Conservation (phyloP, 371 early-diverging fungal genomes). For the Lichtheimia corymbifera region DNA sequence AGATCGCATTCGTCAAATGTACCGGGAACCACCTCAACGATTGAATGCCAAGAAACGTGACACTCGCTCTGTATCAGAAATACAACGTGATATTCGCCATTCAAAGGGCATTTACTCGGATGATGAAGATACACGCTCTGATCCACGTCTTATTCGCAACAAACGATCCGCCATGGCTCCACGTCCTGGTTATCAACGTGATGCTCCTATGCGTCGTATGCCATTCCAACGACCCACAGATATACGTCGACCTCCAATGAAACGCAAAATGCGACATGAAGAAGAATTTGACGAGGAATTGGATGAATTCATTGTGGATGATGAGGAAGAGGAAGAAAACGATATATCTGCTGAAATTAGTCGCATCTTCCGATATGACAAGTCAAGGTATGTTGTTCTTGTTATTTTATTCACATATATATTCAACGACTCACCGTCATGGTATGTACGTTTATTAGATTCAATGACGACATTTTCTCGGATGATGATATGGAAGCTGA, state of each 20-base stretch:
- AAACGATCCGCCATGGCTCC: constrained; percentile 16
- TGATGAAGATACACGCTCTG: constrained; percentile 23
- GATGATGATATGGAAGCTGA: constrained; percentile 68
- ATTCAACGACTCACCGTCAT: not conserved
- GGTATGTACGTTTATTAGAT: constrained; percentile 27
- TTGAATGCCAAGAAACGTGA: constrained; percentile 35
- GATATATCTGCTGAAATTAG: constrained; percentile 49
- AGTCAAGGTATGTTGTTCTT: constrained; percentile 14
- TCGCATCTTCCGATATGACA: constrained; percentile 50
- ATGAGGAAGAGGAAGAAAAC: constrained; percentile 40
- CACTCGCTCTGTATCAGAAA: constrained; percentile 33
- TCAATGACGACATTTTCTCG: constrained; percentile 51
- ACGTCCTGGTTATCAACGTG: not conserved
- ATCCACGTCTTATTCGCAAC: constrained; percentile 17
- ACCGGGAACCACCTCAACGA: constrained; percentile 18
- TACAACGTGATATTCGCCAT: constrained; percentile 46
- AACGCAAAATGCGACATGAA: constrained; percentile 21
- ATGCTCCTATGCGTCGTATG: constrained; percentile 24
- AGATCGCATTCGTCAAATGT: constrained; percentile 16
- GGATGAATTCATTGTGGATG: constrained; percentile 44
- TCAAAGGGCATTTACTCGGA: constrained; percentile 37
- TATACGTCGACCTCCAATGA: constrained; percentile 12
- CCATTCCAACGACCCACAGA: constrained; percentile 28
- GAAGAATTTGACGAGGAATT: constrained; percentile 47
- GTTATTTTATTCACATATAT: not conserved